These are phyloP conservation scores for Nemania sp. DNA, from an alignment of 2,329 filamentous ascomycete species.

Conservation along the genomic window DNA sequence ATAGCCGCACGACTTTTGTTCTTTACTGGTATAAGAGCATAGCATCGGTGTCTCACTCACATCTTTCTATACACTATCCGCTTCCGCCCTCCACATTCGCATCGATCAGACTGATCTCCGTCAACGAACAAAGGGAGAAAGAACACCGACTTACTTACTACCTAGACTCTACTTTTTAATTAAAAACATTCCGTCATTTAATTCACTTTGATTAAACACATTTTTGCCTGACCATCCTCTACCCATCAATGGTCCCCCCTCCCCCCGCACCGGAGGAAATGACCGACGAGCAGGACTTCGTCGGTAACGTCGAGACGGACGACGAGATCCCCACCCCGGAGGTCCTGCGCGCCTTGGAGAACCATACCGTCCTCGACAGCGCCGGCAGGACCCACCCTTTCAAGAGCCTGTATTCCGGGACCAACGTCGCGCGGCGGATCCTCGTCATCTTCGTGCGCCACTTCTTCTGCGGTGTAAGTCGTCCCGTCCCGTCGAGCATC, in stretches of 20 bases:
- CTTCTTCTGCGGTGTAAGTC: slow-evolving; percentile 78
- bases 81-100: neutral
- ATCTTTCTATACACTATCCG: neutral
- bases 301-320: slow-evolving; percentile 59
- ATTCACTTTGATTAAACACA: too few species aligned
- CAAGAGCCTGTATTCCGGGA: slow-evolving; percentile 64
- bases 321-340: slow-evolving; percentile 58
- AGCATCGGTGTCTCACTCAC: neutral
- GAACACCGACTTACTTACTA: neutral
- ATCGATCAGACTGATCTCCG: slow-evolving; percentile 6
- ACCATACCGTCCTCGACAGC: slow-evolving; percentile 63
- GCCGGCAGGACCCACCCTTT: slow-evolving; percentile 65
- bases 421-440: slow-evolving; percentile 58
- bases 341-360: slow-evolving; percentile 56
- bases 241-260: neutral
- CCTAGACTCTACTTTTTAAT: neutral
- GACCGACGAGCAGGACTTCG: slow-evolving; percentile 50
- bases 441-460: slow-evolving; percentile 77
- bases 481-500: too few species aligned
- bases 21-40: neutral
- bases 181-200: neutral
- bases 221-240: neutral
- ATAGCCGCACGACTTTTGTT: too few species aligned
- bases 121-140: neutral
- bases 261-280: neutral